phyloP scores from a whole-genome alignment of 352 stramenopile genomes.

The Vaucheria bursata region DNA sequence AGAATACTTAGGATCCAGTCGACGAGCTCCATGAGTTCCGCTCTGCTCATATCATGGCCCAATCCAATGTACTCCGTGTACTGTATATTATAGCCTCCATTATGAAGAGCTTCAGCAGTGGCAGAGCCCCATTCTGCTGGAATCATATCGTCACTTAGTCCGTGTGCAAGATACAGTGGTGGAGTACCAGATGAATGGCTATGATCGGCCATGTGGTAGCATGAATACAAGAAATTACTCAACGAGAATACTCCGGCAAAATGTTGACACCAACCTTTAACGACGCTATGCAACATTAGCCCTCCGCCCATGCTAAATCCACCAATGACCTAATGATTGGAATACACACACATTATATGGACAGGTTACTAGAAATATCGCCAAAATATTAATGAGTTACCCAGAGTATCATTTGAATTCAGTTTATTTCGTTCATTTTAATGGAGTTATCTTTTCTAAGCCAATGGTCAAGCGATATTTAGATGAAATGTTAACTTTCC shows the following conservation, averaged over 20 bases:
- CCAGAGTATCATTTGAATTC: too few species aligned
- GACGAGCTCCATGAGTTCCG: conserved; percentile 1
- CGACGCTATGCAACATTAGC: conserved; percentile 9
- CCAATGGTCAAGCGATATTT: too few species aligned
- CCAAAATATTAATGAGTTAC: too few species aligned
- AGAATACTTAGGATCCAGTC: not conserved
- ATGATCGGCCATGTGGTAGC: too few species aligned
- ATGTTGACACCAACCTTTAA: not conserved
- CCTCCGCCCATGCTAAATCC: conserved; percentile 38
- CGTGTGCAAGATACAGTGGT: conserved; percentile 30
- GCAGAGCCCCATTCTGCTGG: conserved; percentile 7
- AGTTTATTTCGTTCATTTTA: too few species aligned
- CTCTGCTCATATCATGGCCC: conserved; percentile 20
- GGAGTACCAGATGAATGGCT: conserved; percentile 14
- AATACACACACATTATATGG: too few species aligned
- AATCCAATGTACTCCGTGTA: conserved; percentile 20
- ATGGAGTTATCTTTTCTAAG: too few species aligned
- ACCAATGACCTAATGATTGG: conserved; percentile 5
- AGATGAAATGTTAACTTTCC: too few species aligned
- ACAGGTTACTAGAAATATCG: too few species aligned
- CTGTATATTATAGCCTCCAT: not conserved
- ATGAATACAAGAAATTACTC: conserved; percentile 30
- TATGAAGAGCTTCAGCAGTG: conserved; percentile 15
- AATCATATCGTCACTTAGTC: conserved; percentile 21
- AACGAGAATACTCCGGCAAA: conserved; percentile 34